Evolutionary conservation across 2,329 filamentous ascomycete species (phyloP).

Genomic region (Penicillium sp.): DNA sequence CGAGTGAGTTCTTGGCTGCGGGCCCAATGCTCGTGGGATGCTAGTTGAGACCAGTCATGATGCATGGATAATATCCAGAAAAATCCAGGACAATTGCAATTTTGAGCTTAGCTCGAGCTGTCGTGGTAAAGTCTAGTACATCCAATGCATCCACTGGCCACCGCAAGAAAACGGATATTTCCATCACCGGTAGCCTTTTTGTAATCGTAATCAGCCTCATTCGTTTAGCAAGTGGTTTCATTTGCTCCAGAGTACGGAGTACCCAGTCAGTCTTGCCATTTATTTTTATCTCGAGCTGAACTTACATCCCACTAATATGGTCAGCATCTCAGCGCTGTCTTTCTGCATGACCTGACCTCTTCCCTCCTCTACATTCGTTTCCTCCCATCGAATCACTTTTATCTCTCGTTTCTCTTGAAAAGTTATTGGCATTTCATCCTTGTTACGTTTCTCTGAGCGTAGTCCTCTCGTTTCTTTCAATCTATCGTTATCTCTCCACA

Average conservation of each 20-base stretch:
- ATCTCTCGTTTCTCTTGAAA: slow-evolving; percentile 1
- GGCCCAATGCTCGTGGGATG: slow-evolving; percentile 2
- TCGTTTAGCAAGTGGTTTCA: slow-evolving; percentile 3
- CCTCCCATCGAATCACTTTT: slow-evolving; percentile 1
- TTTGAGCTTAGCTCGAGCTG: slow-evolving; percentile 1
- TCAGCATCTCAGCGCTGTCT: not conserved
- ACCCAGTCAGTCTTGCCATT: not conserved
- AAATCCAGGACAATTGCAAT: not conserved
- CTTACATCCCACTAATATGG: slow-evolving; percentile 3
- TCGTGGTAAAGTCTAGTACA: not conserved
- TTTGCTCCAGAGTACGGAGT: slow-evolving; percentile 1
- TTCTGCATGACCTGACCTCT: slow-evolving; percentile 4
- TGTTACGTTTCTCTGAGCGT: slow-evolving; percentile 6
- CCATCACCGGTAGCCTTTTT: slow-evolving; percentile 3
- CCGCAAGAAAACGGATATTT: not conserved
- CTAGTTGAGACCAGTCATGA: not conserved
- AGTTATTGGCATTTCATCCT: not conserved
- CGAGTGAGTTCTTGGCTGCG: slow-evolving; percentile 5
- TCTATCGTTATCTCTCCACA: slow-evolving; percentile 4
- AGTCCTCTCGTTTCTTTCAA: slow-evolving; percentile 14
- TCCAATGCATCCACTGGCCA: slow-evolving; percentile 3
- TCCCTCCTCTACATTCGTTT: slow-evolving; percentile 2
- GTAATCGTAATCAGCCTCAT: slow-evolving; percentile 5
- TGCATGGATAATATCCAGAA: not conserved
- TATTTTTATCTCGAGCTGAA: slow-evolving; percentile 7